phyloP scores from a whole-genome alignment of 2,329 filamentous ascomycete species.

The Hypoxylon sp. region DNA sequence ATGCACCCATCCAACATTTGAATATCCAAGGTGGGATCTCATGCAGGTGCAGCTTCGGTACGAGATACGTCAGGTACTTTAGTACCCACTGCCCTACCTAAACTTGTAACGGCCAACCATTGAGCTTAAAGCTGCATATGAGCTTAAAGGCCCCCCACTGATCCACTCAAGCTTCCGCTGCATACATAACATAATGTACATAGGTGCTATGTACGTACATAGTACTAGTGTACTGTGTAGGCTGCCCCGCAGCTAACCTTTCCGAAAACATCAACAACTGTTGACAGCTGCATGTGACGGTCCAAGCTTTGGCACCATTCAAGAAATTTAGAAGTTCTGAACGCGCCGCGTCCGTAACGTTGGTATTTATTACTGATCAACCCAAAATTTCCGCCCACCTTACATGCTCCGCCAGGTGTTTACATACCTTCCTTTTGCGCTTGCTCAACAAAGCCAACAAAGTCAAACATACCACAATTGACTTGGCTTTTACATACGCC shows the following conservation, averaged over 20 bases:
- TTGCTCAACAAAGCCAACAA: conserved; percentile 11
- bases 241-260: no score
- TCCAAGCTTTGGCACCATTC: conserved; percentile 23
- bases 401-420: conserved; percentile 15
- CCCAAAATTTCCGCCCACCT: conserved; percentile 32
- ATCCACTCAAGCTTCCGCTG: conserved; percentile 6
- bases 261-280: conserved; percentile 9
- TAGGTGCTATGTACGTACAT: no score
- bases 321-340: conserved; percentile 37
- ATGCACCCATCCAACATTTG: neutral
- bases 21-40: conserved; percentile 5
- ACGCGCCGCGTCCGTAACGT: conserved; percentile 50
- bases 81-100: no score
- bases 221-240: no score
- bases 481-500: conserved; percentile 3
- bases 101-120: neutral
- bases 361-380: conserved; percentile 36
- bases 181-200: no score
- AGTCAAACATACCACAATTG: conserved; percentile 3
- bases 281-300: conserved; percentile 24
- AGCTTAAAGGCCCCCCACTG: conserved; percentile 1
- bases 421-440: conserved; percentile 11
- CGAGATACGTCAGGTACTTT: neutral
- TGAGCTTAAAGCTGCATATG: conserved; percentile 10
- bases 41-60: conserved; percentile 16